A percentile compares a stretch with the other conserved stretches of the same genome.
These are phyloP conservation scores for Pistacia integerrima DNA, from an alignment of 345 rosid species.

Conservation along the genomic window DNA sequence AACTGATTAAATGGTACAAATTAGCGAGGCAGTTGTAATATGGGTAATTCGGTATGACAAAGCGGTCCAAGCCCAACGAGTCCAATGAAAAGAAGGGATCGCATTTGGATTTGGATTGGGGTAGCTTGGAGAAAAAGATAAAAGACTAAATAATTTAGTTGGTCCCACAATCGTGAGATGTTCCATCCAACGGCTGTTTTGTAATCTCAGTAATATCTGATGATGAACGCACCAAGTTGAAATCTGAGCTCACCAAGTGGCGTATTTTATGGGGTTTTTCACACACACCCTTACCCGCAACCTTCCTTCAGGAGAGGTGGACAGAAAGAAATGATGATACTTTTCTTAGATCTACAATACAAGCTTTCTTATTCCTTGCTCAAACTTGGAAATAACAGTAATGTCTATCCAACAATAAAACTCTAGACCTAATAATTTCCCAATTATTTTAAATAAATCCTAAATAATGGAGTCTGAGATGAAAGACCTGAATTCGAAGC, in stretches of 20 bases:
- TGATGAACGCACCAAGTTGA: not conserved
- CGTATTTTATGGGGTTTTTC: not conserved
- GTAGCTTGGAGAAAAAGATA: too few relatives aligned
- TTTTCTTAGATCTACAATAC: constrained; percentile 22
- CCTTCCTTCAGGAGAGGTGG: not conserved
- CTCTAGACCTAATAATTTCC: not conserved
- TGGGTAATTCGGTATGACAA: too few relatives aligned
- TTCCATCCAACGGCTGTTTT: constrained; percentile 11
- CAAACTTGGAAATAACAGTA: not conserved
- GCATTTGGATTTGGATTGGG: too few relatives aligned
- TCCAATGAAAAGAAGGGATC: too few relatives aligned
- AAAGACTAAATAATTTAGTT: too few relatives aligned
- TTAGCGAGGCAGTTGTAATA: too few relatives aligned
- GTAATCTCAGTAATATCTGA: not conserved
- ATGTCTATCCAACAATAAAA: not conserved
- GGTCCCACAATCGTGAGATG: not conserved
- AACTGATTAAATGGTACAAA: too few relatives aligned
- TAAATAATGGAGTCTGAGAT: constrained; percentile 64
- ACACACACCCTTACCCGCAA: not conserved
- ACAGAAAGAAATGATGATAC: not conserved
- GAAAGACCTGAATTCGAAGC: constrained; percentile 48
- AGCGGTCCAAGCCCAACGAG: too few relatives aligned
- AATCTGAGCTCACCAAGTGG: not conserved
- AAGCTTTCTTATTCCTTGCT: constrained; percentile 11
- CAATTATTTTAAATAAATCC: not conserved